phyloP scores from a whole-genome alignment of 2,329 filamentous ascomycete species.

The Alternaria ventricosa region DNA sequence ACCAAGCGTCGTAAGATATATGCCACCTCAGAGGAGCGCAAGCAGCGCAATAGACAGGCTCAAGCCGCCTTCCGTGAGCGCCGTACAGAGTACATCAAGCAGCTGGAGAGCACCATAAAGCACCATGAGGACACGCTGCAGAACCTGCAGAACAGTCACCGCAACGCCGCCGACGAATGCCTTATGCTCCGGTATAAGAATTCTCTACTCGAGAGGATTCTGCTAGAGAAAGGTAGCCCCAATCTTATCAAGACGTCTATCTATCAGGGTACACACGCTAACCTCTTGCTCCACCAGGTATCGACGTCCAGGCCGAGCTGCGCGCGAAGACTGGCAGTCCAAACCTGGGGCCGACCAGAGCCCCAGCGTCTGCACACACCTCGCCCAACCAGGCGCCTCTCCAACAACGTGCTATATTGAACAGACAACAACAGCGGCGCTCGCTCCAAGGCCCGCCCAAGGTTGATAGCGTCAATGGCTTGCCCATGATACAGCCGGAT shows the following conservation, averaged over 20 bases:
- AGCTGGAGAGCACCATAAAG: constrained; percentile 95
- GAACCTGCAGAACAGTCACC: constrained; percentile 90
- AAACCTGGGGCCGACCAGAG: constrained; percentile 70
- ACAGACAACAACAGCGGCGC: constrained; percentile 75
- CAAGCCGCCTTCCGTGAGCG: constrained; percentile 97
- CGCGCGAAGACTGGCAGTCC: constrained; percentile 91
- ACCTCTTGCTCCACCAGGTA: constrained; percentile 63
- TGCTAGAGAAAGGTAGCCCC: constrained; percentile 85
- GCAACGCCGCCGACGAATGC: constrained; percentile 93
- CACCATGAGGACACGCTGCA: constrained; percentile 94
- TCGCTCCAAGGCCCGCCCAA: constrained; percentile 80
- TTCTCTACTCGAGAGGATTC: constrained; percentile 90
- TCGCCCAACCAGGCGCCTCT: constrained; percentile 67
- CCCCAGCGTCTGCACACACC: constrained; percentile 61
- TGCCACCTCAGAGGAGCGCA: constrained; percentile 96
- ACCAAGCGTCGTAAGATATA: constrained; percentile 75
- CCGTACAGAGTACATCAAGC: constrained; percentile 98
- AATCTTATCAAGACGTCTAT: constrained; percentile 3
- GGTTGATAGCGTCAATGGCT: constrained; percentile 59
- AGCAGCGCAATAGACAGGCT: constrained; percentile 95
- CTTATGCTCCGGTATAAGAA: constrained; percentile 99
- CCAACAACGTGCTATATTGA: constrained; percentile 80
- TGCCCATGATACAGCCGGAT: constrained; percentile 51
- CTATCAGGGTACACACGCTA: constrained; percentile 19
- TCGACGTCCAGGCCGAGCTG: constrained; percentile 96